Percentiles rank a stretch among this genome's conserved stretches.
phyloP scores from a whole-genome alignment of 805 yeast species.

The Cyberlindnera mycetangii region DNA sequence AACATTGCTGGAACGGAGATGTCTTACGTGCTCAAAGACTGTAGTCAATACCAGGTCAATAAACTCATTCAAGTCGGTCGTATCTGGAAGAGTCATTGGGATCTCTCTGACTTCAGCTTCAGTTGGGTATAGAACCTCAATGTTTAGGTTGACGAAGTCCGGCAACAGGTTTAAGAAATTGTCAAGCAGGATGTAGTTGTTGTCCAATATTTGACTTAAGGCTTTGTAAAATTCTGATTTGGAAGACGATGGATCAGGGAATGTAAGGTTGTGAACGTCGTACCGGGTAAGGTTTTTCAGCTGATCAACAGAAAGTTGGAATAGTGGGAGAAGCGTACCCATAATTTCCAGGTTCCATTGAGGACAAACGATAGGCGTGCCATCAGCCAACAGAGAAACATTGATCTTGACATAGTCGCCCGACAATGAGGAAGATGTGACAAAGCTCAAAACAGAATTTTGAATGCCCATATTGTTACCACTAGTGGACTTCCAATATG shows the following conservation, averaged over 20 bases:
- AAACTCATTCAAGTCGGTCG: slow-evolving; percentile 60
- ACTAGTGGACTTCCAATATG: slow-evolving; percentile 93
- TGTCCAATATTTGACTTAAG: slow-evolving; percentile 43
- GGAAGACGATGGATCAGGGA: slow-evolving; percentile 7
- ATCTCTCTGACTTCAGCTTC: slow-evolving; percentile 39
- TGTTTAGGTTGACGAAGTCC: slow-evolving; percentile 58
- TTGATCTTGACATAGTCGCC: slow-evolving; percentile 74
- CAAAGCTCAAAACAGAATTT: slow-evolving; percentile 55
- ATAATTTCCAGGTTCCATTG: slow-evolving; percentile 50
- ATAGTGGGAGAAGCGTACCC: slow-evolving; percentile 56
- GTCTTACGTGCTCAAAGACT: slow-evolving; percentile 73
- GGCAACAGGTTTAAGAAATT: slow-evolving; percentile 56
- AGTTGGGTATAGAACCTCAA: slow-evolving; percentile 79
- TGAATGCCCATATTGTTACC: slow-evolving; percentile 33
- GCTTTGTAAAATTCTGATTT: slow-evolving; percentile 21
- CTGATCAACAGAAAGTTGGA: slow-evolving; percentile 44
- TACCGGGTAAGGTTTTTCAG: slow-evolving; percentile 31
- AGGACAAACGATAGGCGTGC: slow-evolving; percentile 83
- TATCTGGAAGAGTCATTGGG: slow-evolving; percentile 39
- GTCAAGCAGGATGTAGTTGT: slow-evolving; percentile 57
- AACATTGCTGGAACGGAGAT: slow-evolving; percentile 35
- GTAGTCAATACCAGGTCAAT: slow-evolving; percentile 70
- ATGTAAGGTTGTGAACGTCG: slow-evolving; percentile 22
- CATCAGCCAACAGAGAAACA: slow-evolving; percentile 74
- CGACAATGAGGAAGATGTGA: slow-evolving; percentile 85